These are phyloP conservation scores for Ophioceras dolichostomum DNA, from an alignment of 2,329 filamentous ascomycete species.

Conservation along the genomic window DNA sequence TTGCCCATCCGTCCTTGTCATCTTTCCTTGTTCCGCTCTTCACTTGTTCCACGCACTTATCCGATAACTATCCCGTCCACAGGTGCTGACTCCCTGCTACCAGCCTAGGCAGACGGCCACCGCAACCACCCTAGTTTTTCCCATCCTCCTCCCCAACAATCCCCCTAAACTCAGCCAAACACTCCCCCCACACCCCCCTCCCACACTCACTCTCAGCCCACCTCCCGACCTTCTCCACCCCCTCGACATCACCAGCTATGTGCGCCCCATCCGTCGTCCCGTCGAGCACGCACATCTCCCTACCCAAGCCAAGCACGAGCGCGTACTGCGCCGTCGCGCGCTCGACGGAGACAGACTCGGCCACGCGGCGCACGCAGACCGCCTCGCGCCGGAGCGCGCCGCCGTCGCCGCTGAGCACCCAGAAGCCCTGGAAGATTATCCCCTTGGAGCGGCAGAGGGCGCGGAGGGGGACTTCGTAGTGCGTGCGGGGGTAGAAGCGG, in stretches of 20 bases:
- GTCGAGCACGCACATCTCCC: slow-evolving; percentile 26
- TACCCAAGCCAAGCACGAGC: slow-evolving; percentile 33
- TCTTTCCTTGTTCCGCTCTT: too few relatives aligned
- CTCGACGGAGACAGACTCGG: slow-evolving; percentile 22
- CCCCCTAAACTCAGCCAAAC: slow-evolving; percentile 34
- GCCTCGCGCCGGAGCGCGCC: slow-evolving; percentile 14
- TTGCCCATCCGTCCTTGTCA: too few relatives aligned
- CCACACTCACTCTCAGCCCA: slow-evolving; percentile 24
- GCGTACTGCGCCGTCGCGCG: slow-evolving; percentile 31
- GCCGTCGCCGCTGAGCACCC: slow-evolving; percentile 37
- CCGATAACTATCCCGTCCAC: too few relatives aligned
- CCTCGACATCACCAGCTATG: slow-evolving; percentile 37
- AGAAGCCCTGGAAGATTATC: slow-evolving; percentile 40
- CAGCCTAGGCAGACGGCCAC: too few relatives aligned
- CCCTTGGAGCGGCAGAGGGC: slow-evolving; percentile 11
- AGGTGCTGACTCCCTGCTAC: too few relatives aligned
- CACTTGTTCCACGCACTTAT: too few relatives aligned
- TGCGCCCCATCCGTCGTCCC: slow-evolving; percentile 31
- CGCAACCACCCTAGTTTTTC: neutral
- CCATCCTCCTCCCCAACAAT: slow-evolving; percentile 3
- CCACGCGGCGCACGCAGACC: slow-evolving; percentile 31
- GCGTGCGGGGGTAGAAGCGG: slow-evolving; percentile 49
- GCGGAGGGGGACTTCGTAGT: slow-evolving; percentile 48
- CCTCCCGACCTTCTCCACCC: slow-evolving; percentile 23
- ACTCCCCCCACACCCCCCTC: slow-evolving; percentile 30